Percentiles rank a stretch among this genome's conserved stretches.
These are phyloP conservation scores for Marasmius oreades DNA, from an alignment of 1,284 basidiomycete genomes.

Conservation along the genomic window DNA sequence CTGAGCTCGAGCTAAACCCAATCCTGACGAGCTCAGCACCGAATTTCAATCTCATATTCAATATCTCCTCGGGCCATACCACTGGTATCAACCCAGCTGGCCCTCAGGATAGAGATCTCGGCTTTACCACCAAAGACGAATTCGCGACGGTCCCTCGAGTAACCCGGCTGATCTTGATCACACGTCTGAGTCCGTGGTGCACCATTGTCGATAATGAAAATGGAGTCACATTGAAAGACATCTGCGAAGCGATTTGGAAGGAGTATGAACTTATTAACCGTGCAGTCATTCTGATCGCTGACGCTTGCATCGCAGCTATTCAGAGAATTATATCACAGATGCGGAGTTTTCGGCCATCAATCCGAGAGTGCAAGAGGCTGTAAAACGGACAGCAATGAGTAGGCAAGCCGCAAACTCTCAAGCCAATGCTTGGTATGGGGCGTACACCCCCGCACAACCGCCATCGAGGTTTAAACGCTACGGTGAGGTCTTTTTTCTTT, in stretches of 20 bases:
- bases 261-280: constrained; percentile 47
- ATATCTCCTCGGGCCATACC: constrained; percentile 58
- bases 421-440: constrained; percentile 34
- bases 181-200: constrained; percentile 74
- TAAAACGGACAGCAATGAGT: constrained; percentile 51
- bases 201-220: constrained; percentile 68
- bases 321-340: constrained; percentile 63
- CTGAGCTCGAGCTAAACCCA: constrained; percentile 66
- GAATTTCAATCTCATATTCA: constrained; percentile 67
- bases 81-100: constrained; percentile 57
- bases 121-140: constrained; percentile 66
- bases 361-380: constrained; percentile 61
- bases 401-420: constrained; percentile 16
- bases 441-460: constrained; percentile 42
- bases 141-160: constrained; percentile 78
- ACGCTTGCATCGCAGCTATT: constrained; percentile 45
- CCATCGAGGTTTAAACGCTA: constrained; percentile 52
- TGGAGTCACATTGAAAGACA: constrained; percentile 71
- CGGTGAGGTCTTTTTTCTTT: constrained; percentile 37
- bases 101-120: constrained; percentile 51
- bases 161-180: constrained; percentile 68
- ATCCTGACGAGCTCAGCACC: constrained; percentile 51
- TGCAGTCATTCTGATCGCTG: neutral
- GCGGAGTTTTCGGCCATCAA: constrained; percentile 59
- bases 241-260: constrained; percentile 62